Evolutionary conservation across 2,329 filamentous ascomycete genomes (phyloP).

Genomic region (Tolypocladium inflatum): DNA sequence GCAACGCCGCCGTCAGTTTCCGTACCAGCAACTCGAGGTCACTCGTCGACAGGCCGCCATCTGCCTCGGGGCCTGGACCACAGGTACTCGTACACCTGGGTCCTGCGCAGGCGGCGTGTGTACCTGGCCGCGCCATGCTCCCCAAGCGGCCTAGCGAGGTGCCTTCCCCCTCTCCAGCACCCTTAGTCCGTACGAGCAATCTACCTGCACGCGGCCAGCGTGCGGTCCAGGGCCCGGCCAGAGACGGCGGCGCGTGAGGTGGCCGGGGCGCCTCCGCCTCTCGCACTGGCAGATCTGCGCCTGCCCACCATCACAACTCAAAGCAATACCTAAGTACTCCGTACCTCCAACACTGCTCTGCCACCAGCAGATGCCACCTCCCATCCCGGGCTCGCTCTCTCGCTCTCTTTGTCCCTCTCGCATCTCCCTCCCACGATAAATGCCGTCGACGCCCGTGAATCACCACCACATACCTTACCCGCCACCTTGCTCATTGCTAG

Average conservation of each 20-base stretch:
- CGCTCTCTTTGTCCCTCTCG: background rate
- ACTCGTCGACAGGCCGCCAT: background rate
- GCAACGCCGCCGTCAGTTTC: background rate
- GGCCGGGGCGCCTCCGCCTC: background rate
- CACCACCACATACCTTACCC: background rate
- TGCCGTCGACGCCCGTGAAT: background rate
- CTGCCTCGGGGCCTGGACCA: background rate
- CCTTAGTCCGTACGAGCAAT: background rate
- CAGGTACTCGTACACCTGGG: background rate
- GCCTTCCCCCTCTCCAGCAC: background rate
- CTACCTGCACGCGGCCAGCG: background rate
- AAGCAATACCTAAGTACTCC: background rate
- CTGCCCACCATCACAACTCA: background rate
- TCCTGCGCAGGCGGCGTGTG: background rate
- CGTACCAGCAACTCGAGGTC: background rate
- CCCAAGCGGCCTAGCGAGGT: background rate
- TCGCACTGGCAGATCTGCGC: background rate
- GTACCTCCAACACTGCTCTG: background rate
- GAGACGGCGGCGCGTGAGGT: background rate
- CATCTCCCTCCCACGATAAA: background rate
- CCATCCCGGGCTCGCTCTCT: background rate
- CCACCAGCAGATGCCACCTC: background rate
- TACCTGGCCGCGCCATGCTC: background rate
- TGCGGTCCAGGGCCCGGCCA: background rate
- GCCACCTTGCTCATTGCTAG: slow-evolving; percentile 9